Conservation (phyloP, 768 basidiomycete species). For the Amanita muscaria region DNA sequence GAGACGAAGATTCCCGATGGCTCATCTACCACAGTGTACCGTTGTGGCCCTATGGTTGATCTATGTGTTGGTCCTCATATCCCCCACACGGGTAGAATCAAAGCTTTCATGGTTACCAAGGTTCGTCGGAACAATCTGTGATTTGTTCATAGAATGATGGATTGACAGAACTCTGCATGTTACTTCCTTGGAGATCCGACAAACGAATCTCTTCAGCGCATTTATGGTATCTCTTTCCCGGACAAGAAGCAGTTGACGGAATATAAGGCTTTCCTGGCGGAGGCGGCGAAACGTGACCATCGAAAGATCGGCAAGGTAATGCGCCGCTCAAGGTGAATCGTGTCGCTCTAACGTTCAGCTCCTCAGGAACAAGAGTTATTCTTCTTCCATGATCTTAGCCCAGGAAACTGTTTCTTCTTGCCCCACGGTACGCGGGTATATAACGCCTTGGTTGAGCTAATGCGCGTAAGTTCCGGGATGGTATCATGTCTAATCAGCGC, state of each 20-base stretch:
- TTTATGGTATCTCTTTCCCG: conserved; percentile 98
- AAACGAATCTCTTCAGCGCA: conserved; percentile 91
- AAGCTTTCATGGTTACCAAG: conserved; percentile 95
- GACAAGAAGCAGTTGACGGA: conserved; percentile 93
- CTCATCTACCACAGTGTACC: conserved; percentile 93
- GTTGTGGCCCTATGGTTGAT: conserved; percentile 98
- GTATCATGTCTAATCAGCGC: conserved; percentile 1
- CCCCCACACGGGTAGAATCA: conserved; percentile 96
- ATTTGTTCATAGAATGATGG: neutral
- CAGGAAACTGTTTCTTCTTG: conserved; percentile 93
- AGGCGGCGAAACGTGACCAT: conserved; percentile 98
- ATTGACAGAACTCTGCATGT: conserved; percentile 80
- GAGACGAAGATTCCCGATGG: conserved; percentile 94
- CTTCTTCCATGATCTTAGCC: conserved; percentile 96
- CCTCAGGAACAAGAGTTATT: conserved; percentile 83
- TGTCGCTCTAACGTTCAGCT: conserved; percentile 19
- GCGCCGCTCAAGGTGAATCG: conserved; percentile 21
- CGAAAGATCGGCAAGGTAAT: conserved; percentile 77
- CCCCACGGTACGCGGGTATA: conserved; percentile 97
- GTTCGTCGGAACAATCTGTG: conserved; percentile 26
- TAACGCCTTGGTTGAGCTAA: conserved; percentile 83
- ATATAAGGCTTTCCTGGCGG: conserved; percentile 91
- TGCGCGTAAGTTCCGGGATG: conserved; percentile 54
- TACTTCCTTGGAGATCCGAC: conserved; percentile 93
- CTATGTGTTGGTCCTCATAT: conserved; percentile 96